phyloP scores from a whole-genome alignment of 495 filamentous ascomycete species.

The Trichoderma erinaceum region DNA sequence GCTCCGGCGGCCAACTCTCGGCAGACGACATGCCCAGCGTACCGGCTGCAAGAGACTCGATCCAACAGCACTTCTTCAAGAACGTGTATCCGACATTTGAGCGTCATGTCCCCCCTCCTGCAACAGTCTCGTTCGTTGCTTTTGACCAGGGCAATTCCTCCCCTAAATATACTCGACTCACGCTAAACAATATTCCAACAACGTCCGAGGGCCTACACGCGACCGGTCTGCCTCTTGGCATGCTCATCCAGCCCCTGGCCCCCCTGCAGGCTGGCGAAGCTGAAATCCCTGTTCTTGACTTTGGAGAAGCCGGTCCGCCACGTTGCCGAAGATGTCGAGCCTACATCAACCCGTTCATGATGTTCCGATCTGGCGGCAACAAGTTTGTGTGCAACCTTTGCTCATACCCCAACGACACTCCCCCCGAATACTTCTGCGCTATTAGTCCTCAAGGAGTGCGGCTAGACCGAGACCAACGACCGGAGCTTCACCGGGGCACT shows the following conservation, averaged over 20 bases:
- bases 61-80: slow-evolving; percentile 74
- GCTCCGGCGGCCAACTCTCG: slow-evolving; percentile 73
- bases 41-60: slow-evolving; percentile 72
- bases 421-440: slow-evolving; percentile 86
- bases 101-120: slow-evolving; percentile 81
- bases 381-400: slow-evolving; percentile 99
- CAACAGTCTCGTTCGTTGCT: slow-evolving; percentile 82
- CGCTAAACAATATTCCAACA: slow-evolving; percentile 84
- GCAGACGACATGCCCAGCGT: slow-evolving; percentile 93
- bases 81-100: slow-evolving; percentile 94
- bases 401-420: slow-evolving; percentile 91
- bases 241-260: slow-evolving; percentile 85
- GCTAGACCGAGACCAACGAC: slow-evolving; percentile 81
- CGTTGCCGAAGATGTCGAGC: slow-evolving; percentile 89
- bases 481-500: slow-evolving; percentile 83
- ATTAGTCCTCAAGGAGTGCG: slow-evolving; percentile 81
- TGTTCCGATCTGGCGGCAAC: slow-evolving; percentile 86
- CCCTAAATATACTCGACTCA: slow-evolving; percentile 86
- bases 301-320: slow-evolving; percentile 85
- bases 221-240: slow-evolving; percentile 78
- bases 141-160: slow-evolving; percentile 96
- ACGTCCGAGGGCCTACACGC: slow-evolving; percentile 70
- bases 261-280: slow-evolving; percentile 77
- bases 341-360: slow-evolving; percentile 99
- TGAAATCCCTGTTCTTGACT: slow-evolving; percentile 88